Evolutionary conservation across 1,139 yeast genomes (phyloP).

Genomic region (Pichia inconspicua): DNA sequence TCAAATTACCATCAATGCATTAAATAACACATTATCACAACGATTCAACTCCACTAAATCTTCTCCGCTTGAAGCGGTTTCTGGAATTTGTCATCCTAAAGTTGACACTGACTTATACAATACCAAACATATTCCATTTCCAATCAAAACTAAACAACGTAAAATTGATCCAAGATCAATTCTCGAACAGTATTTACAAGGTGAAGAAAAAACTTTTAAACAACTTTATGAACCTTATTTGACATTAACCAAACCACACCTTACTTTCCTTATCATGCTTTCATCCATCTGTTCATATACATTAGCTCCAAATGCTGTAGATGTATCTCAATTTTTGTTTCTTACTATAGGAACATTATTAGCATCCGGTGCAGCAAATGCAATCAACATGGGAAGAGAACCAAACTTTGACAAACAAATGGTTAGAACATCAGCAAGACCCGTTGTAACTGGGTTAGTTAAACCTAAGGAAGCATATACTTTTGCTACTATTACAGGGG

Average conservation of each 20-base stretch:
- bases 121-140: slow-evolving; percentile 45
- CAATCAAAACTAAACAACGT: slow-evolving; percentile 36
- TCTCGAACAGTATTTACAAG: slow-evolving; percentile 18
- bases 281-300: slow-evolving; percentile 94
- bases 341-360: slow-evolving; percentile 80
- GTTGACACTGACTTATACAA: background rate
- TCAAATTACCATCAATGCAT: slow-evolving; percentile 7
- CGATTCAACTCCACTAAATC: slow-evolving; percentile 6
- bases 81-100: slow-evolving; percentile 20
- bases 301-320: slow-evolving; percentile 72
- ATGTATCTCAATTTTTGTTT: slow-evolving; percentile 60
- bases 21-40: slow-evolving; percentile 10
- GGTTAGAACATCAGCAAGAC: slow-evolving; percentile 85
- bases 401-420: slow-evolving; percentile 81
- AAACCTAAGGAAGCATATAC: slow-evolving; percentile 68
- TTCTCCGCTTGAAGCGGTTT: slow-evolving; percentile 7
- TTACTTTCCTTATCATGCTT: slow-evolving; percentile 79
- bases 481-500: slow-evolving; percentile 72
- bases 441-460: slow-evolving; percentile 79
- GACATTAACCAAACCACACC: slow-evolving; percentile 79
- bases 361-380: slow-evolving; percentile 91
- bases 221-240: slow-evolving; percentile 50
- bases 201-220: slow-evolving; percentile 27
- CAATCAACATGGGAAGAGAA: slow-evolving; percentile 95
- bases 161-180: slow-evolving; percentile 16